A percentile compares a stretch with the other conserved stretches of the same genome.
These are phyloP conservation scores for Fraxinus greggii DNA, from an alignment of 305 asterid genomes.

Conservation along the genomic window DNA sequence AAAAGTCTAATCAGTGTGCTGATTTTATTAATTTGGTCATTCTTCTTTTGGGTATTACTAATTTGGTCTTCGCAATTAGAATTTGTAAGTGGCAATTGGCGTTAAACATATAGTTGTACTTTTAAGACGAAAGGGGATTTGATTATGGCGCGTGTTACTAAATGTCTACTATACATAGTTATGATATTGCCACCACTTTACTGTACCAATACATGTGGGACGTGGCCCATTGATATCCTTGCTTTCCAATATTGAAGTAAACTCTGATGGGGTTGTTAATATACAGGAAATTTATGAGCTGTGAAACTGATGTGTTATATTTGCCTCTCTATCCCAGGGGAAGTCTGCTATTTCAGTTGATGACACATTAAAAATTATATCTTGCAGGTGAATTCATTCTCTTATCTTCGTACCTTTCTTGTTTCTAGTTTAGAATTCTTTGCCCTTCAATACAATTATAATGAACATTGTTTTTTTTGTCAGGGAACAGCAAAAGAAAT, in stretches of 20 bases:
- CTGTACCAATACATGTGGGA: not conserved
- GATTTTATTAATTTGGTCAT: not conserved
- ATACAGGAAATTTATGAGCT: not conserved
- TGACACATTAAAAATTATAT: constrained; percentile 65
- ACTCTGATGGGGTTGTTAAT: not conserved
- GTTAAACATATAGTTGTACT: not conserved
- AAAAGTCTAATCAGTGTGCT: not conserved
- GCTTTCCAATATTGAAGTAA: constrained; percentile 2
- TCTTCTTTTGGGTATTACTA: not conserved
- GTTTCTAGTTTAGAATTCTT: not conserved
- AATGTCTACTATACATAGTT: constrained; percentile 1
- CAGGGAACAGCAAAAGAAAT: constrained; percentile 71
- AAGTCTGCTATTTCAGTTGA: constrained; percentile 71
- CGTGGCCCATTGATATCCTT: constrained; percentile 13
- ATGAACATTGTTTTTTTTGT: constrained; percentile 31
- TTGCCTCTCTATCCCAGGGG: constrained; percentile 45
- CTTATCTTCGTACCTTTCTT: not conserved
- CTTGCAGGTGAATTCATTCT: constrained; percentile 58
- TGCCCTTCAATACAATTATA: constrained; percentile 3
- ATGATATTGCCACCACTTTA: not conserved
- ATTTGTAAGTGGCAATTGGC: not conserved
- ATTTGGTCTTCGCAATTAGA: not conserved
- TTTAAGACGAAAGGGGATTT: not conserved
- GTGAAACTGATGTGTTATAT: constrained; percentile 10
- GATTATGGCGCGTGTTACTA: not conserved